phyloP scores from a whole-genome alignment of 805 yeast species.

The Hemisphaericaspora nanyangensis region DNA sequence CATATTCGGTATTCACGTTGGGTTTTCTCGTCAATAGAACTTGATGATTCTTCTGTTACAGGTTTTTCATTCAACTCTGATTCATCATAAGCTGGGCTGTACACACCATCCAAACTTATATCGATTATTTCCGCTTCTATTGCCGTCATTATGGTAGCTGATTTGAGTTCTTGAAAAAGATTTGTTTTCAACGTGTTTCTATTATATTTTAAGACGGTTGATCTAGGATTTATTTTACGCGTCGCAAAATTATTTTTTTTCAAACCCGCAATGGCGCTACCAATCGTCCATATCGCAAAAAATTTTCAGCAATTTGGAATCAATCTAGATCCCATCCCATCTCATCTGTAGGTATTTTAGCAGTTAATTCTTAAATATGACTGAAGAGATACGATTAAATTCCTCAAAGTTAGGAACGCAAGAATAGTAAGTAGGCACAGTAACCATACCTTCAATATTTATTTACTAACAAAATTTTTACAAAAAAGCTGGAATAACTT shows the following conservation, averaged over 20 bases:
- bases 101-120: background rate
- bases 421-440: slow-evolving; percentile 55
- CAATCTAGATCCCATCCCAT: too few relatives aligned
- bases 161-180: background rate
- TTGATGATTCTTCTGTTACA: background rate
- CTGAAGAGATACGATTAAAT: slow-evolving; percentile 46
- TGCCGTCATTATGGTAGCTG: slow-evolving; percentile 2
- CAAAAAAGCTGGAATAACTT: slow-evolving; percentile 93
- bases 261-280: too few relatives aligned
- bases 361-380: too few relatives aligned
- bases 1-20: slow-evolving; percentile 36
- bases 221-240: too few relatives aligned
- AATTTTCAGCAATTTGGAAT: too few relatives aligned
- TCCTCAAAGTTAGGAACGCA: slow-evolving; percentile 84
- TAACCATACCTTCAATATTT: too few relatives aligned
- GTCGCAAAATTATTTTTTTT: too few relatives aligned
- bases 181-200: too few relatives aligned
- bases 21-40: slow-evolving; percentile 25
- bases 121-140: slow-evolving; percentile 1
- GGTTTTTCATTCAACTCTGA: background rate
- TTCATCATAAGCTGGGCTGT: background rate
- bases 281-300: too few relatives aligned
- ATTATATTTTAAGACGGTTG: too few relatives aligned
- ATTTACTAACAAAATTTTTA: slow-evolving; percentile 2
- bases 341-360: too few relatives aligned